These are phyloP conservation scores for Solanum appendiculatum DNA, from an alignment of 257 asterid genomes.

Conservation along the genomic window DNA sequence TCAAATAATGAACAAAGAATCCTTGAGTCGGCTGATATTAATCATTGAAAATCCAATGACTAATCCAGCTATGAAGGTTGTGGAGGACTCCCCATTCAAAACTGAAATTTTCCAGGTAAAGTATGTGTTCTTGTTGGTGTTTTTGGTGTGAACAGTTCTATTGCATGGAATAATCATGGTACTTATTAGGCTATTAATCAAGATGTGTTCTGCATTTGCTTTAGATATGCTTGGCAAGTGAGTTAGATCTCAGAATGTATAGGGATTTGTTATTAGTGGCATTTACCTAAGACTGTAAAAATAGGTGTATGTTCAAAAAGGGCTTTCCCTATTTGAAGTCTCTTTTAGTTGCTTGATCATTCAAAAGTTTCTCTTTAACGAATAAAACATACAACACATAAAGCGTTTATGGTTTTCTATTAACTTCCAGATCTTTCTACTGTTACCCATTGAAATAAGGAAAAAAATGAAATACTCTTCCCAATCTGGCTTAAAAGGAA, in stretches of 20 bases:
- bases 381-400: not conserved
- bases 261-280: not conserved
- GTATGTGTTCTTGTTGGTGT: not conserved
- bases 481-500: not conserved
- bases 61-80: slow-evolving; percentile 55
- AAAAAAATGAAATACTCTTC: not conserved
- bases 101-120: slow-evolving; percentile 74
- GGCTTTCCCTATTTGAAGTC: not conserved
- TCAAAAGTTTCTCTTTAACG: not conserved
- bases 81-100: slow-evolving; percentile 47
- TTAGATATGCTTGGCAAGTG: not conserved
- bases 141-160: not conserved
- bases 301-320: not conserved
- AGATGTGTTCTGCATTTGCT: not conserved
- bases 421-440: not conserved
- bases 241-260: not conserved
- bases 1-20: slow-evolving; percentile 30
- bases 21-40: slow-evolving; percentile 45
- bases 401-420: not conserved
- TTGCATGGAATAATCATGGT: not conserved
- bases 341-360: not conserved
- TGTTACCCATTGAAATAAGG: not conserved
- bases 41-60: slow-evolving; percentile 54
- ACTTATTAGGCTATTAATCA: not conserved
- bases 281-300: not conserved